These are phyloP conservation scores for Uronychia binucleata DNA, from an alignment of 73 alveolate genomes.

Conservation along the genomic window DNA sequence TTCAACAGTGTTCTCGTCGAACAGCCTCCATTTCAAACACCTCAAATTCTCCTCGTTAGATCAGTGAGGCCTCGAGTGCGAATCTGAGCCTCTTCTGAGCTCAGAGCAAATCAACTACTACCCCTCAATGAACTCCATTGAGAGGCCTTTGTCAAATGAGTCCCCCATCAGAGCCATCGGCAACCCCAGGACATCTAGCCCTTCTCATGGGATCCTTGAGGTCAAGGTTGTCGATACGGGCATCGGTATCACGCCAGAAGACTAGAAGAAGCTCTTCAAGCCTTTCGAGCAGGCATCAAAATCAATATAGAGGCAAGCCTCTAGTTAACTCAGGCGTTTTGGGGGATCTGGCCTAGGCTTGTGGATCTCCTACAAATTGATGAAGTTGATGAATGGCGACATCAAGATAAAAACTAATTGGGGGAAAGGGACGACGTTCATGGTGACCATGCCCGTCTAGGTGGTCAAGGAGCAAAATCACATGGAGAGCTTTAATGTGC, in stretches of 20 bases:
- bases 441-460: not conserved
- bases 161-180: not conserved
- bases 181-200: too few species aligned
- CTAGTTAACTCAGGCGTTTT: not conserved
- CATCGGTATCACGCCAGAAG: not conserved
- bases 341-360: not conserved
- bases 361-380: not conserved
- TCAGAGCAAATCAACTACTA: too few species aligned
- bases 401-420: not conserved
- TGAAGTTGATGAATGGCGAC: not conserved
- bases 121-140: not conserved
- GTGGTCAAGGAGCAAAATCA: not conserved
- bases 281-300: not conserved
- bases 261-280: not conserved
- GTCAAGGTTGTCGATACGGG: not conserved
- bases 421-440: not conserved
- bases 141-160: not conserved
- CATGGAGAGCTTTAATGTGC: not conserved
- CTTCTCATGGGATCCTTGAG: not conserved
- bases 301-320: not conserved
- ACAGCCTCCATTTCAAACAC: too few species aligned
- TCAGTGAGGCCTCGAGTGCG: not conserved
- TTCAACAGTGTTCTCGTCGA: too few species aligned
- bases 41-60: too few species aligned
- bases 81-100: not conserved